phyloP scores from a whole-genome alignment of 345 rosid genomes.

The Eucalyptus tenuipes region DNA sequence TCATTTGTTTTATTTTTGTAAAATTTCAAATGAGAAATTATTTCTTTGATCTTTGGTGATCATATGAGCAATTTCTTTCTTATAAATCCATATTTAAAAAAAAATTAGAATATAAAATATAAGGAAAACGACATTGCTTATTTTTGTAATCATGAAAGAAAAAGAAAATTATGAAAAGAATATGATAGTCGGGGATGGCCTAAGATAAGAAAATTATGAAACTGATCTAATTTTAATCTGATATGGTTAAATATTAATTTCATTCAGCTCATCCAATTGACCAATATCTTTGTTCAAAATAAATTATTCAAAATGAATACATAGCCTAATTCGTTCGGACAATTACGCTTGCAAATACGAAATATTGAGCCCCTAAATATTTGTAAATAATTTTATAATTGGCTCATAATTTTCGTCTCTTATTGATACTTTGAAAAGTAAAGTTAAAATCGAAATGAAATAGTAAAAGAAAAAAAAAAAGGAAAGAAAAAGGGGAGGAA shows the following conservation, averaged over 20 bases:
- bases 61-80: background rate
- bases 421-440: background rate
- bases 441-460: background rate
- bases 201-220: background rate
- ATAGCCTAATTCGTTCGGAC: accelerated
- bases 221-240: background rate
- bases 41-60: background rate
- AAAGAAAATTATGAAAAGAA: background rate
- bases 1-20: background rate
- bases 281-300: background rate
- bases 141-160: background rate
- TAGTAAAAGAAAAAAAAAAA: background rate
- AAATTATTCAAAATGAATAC: background rate
- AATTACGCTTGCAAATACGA: background rate
- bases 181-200: background rate
- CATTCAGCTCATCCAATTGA: accelerated
- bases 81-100: background rate
- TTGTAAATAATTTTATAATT: background rate
- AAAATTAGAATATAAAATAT: background rate
- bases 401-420: background rate
- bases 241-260: background rate
- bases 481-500: background rate
- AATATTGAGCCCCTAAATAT: background rate
- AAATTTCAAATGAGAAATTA: background rate
- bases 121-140: background rate